Base-by-base conservation (phyloP, 1,284 basidiomycete genomes). In the Microstroma glucosiphilum region DNA sequence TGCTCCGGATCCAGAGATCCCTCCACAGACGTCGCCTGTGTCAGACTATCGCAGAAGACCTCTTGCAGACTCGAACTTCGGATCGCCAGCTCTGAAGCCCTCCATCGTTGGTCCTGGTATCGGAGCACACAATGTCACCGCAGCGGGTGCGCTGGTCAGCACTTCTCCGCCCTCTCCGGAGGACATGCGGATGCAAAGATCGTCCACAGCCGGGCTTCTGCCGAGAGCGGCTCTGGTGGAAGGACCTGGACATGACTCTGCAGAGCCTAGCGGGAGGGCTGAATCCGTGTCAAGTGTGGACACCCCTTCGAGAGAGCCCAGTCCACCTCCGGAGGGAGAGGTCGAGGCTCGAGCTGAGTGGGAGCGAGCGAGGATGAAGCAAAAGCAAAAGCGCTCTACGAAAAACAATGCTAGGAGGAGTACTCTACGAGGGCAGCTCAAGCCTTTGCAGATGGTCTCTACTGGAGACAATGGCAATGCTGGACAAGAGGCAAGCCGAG, bases 291-390 rank as follows among this genome's bases (percentile, higher is more conserved):
- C 51, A 2, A 55, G 57, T 25, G 40, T 56, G 13, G 72, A 73
- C 30, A 66, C 67, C 46, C 61, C 60, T 1, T 67, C 69, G 1
- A 60, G 66, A 12, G 72, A 72, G 61, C 64, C 72, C 8, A 72
- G 71, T 55, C 72, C 74, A 26, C 75, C 75, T 19, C 75, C 74
- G 6, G 74, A 76, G 19, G 75, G 75, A 46, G 75, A 77, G 56
- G 66, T 76, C 7, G 75, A 77, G 54, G 75, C 75, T 19, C 63
- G 71, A 30, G 73, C 75, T 26, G 74, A 76, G 46, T 76, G 75
- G 75, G 75, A 76, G 56, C 65, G 72, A n/a, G 67, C 69, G 25
- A 67, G 66, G 51, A 69, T 70, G 66, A 69, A 69, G 63, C 67
- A 63, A 30, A 67, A 69, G 56, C 59, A 65, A 40, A 62, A 37